Evolutionary conservation across 139 green algal genomes (phyloP).

Genomic region (Gonium pectorale): DNA sequence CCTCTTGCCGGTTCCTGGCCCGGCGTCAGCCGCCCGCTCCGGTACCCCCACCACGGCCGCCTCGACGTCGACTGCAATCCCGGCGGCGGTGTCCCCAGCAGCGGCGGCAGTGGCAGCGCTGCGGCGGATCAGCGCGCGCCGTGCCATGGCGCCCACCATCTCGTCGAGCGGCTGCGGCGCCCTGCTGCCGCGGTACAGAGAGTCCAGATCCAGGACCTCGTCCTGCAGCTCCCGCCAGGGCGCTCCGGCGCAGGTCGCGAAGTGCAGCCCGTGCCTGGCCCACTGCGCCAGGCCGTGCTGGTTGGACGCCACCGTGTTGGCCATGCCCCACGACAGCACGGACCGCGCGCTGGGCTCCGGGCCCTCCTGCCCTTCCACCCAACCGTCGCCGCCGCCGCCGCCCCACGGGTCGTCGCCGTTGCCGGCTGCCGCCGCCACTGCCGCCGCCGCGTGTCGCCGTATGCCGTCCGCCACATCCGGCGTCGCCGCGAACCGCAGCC

Average conservation of each 20-base stretch:
- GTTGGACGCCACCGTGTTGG: slow-evolving; percentile 58
- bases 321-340: slow-evolving; percentile 57
- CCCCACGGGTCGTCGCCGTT: too few species aligned
- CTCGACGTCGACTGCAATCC: too few species aligned
- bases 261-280: slow-evolving; percentile 57
- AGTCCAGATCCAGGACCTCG: slow-evolving; percentile 51
- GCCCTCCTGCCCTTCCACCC: too few species aligned
- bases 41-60: too few species aligned
- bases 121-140: too few species aligned
- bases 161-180: background rate
- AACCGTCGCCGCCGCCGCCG: too few species aligned
- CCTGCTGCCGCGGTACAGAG: slow-evolving; percentile 35
- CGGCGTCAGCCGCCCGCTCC: too few species aligned
- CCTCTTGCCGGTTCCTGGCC: too few species aligned
- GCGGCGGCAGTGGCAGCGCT: too few species aligned
- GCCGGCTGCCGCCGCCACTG: background rate
- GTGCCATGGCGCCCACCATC: background rate
- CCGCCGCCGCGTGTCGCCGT: too few species aligned
- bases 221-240: slow-evolving; percentile 44
- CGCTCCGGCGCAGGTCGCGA: slow-evolving; percentile 26
- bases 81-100: too few species aligned
- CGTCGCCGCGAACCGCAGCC: slow-evolving; percentile 34
- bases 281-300: slow-evolving; percentile 40
- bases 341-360: too few species aligned
- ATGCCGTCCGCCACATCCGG: slow-evolving; percentile 12